Conservation (phyloP, 129 eudicot genomes). For the Flaveria robusta region DNA sequence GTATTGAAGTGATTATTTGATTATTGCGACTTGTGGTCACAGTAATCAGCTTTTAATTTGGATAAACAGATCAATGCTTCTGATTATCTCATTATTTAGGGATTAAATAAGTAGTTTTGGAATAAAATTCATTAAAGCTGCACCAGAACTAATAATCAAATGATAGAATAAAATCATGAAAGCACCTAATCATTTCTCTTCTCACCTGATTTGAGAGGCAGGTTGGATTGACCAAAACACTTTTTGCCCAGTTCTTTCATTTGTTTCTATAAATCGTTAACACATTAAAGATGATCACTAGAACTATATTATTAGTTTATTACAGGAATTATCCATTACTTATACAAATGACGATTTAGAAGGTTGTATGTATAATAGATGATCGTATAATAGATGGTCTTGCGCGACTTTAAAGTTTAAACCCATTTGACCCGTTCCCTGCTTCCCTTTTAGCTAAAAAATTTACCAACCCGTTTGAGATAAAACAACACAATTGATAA, state of each 20-base stretch:
- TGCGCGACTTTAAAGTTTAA: not conserved
- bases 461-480: not conserved
- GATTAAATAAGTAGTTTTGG: not conserved
- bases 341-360: not conserved
- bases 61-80: not conserved
- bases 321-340: not conserved
- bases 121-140: not conserved
- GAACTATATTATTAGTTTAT: not conserved
- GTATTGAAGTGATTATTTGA: not conserved
- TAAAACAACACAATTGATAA: not conserved
- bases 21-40: not conserved
- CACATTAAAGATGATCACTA: not conserved
- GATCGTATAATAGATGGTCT: not conserved
- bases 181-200: not conserved
- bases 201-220: not conserved
- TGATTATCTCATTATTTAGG: not conserved
- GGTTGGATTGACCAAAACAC: not conserved
- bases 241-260: not conserved
- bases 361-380: not conserved
- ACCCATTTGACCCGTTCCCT: not conserved
- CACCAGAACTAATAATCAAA: not conserved
- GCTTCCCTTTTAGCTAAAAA: not conserved
- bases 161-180: not conserved
- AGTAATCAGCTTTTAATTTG: not conserved
- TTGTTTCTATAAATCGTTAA: not conserved